phyloP scores from a whole-genome alignment of 2,329 filamentous ascomycete genomes.

The Aspergillus eucalypticola region DNA sequence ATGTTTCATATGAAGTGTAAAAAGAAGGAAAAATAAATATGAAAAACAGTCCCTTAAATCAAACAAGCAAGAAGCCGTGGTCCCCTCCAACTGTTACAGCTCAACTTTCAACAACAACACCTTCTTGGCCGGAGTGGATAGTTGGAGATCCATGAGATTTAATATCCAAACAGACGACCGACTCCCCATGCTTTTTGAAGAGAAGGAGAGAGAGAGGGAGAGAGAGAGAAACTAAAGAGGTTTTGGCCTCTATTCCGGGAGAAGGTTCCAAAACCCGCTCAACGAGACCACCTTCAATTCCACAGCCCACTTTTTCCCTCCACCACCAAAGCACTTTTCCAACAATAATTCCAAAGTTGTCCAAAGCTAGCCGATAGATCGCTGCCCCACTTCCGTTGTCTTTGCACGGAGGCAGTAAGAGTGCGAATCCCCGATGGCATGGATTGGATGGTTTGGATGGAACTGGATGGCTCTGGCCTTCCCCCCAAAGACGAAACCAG shows the following conservation, averaged over 20 bases:
- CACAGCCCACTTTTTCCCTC: background rate
- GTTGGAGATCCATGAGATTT: background rate
- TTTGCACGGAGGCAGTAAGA: background rate
- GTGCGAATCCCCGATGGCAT: background rate
- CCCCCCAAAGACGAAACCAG: conserved; percentile 16
- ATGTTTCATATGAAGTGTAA: background rate
- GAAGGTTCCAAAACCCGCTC: background rate
- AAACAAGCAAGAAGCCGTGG: background rate
- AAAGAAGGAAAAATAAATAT: no score
- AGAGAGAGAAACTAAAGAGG: no score
- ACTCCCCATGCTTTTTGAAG: background rate
- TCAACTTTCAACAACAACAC: background rate
- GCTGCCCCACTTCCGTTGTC: conserved; percentile 1
- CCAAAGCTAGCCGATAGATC: conserved; percentile 17
- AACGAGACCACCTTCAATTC: no score
- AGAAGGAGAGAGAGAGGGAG: background rate
- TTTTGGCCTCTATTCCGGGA: background rate
- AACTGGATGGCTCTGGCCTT: background rate
- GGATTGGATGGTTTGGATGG: background rate
- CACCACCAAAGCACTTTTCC: background rate
- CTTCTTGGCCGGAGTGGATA: no score
- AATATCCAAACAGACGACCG: background rate
- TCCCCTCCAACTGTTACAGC: background rate
- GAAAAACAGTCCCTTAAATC: background rate
- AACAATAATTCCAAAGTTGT: background rate